Evolutionary conservation across 345 rosid genomes (phyloP).

Genomic region (Boechera stricta): DNA sequence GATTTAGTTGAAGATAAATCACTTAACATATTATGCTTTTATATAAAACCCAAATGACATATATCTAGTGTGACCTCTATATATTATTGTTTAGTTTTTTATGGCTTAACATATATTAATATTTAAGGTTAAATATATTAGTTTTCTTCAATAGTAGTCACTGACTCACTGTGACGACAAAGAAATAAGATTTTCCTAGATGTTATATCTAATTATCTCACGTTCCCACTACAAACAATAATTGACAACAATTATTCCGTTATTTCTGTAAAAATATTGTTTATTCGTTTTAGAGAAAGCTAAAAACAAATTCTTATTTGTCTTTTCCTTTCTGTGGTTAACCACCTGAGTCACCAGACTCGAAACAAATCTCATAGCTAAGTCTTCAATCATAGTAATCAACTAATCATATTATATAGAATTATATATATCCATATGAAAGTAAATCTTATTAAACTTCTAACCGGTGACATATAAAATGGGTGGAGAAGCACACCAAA

Average conservation of each 20-base stretch:
- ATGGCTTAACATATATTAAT: slow-evolving; percentile 2
- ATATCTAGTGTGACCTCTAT: background rate
- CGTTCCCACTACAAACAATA: slow-evolving; percentile 15
- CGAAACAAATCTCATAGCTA: background rate
- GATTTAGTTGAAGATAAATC: background rate
- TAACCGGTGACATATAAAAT: too few relatives aligned
- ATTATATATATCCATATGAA: background rate
- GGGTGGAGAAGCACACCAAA: background rate
- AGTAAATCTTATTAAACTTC: too few relatives aligned
- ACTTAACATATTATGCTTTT: background rate
- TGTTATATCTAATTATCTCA: background rate
- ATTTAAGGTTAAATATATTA: background rate
- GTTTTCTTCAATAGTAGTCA: background rate
- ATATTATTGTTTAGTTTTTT: background rate
- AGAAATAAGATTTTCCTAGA: background rate
- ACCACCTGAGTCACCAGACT: slow-evolving; percentile 28
- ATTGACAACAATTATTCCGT: slow-evolving; percentile 7
- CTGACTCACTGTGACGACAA: slow-evolving; percentile 4
- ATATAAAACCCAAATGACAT: background rate
- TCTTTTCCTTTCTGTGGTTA: slow-evolving; percentile 26
- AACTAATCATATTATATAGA: background rate
- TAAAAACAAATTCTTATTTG: background rate
- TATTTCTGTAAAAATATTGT: slow-evolving; percentile 10
- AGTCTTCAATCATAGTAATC: slow-evolving; percentile 1
- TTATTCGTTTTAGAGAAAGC: background rate